Conservation (phyloP, 352 stramenopile genomes). For the Phytophthora tubulina region DNA sequence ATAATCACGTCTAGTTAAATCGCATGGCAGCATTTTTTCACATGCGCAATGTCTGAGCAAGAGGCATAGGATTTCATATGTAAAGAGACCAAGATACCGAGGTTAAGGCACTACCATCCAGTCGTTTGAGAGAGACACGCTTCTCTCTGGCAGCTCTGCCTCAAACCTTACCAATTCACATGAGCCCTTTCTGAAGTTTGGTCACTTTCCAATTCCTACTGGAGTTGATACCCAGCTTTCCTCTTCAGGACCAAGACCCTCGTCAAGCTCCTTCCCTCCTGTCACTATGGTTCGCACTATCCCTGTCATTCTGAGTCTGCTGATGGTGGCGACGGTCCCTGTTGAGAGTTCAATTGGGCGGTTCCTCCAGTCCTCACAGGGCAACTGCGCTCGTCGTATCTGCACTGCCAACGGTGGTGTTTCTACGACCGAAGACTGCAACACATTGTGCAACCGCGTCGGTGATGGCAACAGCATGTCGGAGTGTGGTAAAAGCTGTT, state of each 20-base stretch:
- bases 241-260: slow-evolving; percentile 10
- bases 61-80: slow-evolving; percentile 31
- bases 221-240: slow-evolving; percentile 26
- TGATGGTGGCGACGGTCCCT: slow-evolving; percentile 16
- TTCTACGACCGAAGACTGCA: slow-evolving; percentile 38
- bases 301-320: slow-evolving; percentile 17
- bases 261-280: not conserved
- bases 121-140: slow-evolving; percentile 8
- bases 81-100: slow-evolving; percentile 20
- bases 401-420: slow-evolving; percentile 23
- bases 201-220: slow-evolving; percentile 37
- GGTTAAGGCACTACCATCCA: slow-evolving; percentile 1
- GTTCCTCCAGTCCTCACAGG: slow-evolving; percentile 34
- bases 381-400: slow-evolving; percentile 34
- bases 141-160: slow-evolving; percentile 4
- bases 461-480: slow-evolving; percentile 35
- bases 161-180: not conserved
- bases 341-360: slow-evolving; percentile 24
- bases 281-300: slow-evolving; percentile 29
- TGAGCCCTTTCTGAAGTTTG: not conserved
- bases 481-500: slow-evolving; percentile 37
- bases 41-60: slow-evolving; percentile 15
- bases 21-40: slow-evolving; percentile 12
- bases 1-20: slow-evolving; percentile 3
- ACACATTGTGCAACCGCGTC: slow-evolving; percentile 40